Conservation (phyloP, 2,329 filamentous ascomycete genomes). For the Delphinella strobiligena region DNA sequence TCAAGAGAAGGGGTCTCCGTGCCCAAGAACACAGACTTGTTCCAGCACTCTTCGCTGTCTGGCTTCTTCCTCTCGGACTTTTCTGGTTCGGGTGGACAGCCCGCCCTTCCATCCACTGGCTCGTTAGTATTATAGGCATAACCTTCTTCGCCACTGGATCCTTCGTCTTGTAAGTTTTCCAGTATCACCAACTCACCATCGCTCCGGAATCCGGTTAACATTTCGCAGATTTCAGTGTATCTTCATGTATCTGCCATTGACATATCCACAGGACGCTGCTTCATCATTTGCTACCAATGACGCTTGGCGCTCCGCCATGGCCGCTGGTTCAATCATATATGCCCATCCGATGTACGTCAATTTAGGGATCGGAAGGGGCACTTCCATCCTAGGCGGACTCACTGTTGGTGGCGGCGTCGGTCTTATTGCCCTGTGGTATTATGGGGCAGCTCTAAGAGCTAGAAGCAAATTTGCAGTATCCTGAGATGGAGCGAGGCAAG, state of each 20-base stretch:
- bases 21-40: constrained; percentile 17
- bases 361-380: constrained; percentile 9
- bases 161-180: constrained; percentile 21
- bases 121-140: constrained; percentile 28
- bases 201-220: not conserved
- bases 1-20: constrained; percentile 12
- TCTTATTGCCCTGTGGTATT: constrained; percentile 22
- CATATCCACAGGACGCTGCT: constrained; percentile 37
- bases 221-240: constrained; percentile 25
- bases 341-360: constrained; percentile 10
- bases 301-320: constrained; percentile 5
- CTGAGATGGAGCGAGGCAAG: too few relatives aligned
- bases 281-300: constrained; percentile 48
- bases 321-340: constrained; percentile 9
- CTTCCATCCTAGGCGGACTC: constrained; percentile 17
- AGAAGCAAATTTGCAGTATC: constrained; percentile 23
- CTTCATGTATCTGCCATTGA: constrained; percentile 28
- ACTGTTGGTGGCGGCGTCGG: constrained; percentile 24
- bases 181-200: not conserved
- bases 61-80: constrained; percentile 17
- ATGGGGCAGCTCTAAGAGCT: constrained; percentile 20
- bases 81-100: constrained; percentile 23
- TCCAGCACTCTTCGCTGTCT: constrained; percentile 16
- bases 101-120: constrained; percentile 23
- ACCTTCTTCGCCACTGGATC: constrained; percentile 25